Base-by-base conservation (phyloP, 208 protist genomes). In the Leishmania major region DNA sequence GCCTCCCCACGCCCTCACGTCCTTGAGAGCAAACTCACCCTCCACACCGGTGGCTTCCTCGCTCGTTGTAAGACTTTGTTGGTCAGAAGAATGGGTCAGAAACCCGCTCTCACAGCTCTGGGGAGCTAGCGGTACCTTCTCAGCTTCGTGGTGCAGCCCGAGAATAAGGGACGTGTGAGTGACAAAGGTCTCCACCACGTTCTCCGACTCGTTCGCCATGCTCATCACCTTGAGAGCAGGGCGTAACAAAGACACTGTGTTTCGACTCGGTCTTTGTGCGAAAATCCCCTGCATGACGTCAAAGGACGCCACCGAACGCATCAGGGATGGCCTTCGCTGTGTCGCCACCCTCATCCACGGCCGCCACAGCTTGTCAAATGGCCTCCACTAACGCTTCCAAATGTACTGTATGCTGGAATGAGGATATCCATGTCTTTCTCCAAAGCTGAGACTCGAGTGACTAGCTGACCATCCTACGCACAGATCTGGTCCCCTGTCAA, bases 251-350 rank as follows among this genome's bases (percentile, higher is more conserved):
- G 35, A 19, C 37, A 28, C 19, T 11, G 13, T 28, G 6, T 28
- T 45, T 47, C 19, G 3, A 3, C 19, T 71, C 37, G 3, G 25
- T 1, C 25, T 62, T 31, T 22, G 51, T 22, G 17, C 17, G 19
- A 22, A 22, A 13, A 1, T 8, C n/a, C 13, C 31, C 62, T 22
- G 3, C 28, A 37, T 37, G 31, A 55, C 5, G 17, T 22, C 51
- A 2, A 55, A 13, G 51, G 7, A 55, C 5, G 51, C 51, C 10
- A 55, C 51, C 17, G 22, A 55, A 55, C 51, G 1, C 51, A 55
- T 22, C 51, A 22, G 17, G 17, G 51, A 1, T 62, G 0, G 2
- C 0, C 0, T n/a, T 8, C 1, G 5, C 45, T 62, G 57, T 3
- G 0, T 31, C 8, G 6, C 1, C 8, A 62, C 25, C 25, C 4